Base-by-base conservation (phyloP, 176 grass and related monocot species). In the Dactylis glomerata region DNA sequence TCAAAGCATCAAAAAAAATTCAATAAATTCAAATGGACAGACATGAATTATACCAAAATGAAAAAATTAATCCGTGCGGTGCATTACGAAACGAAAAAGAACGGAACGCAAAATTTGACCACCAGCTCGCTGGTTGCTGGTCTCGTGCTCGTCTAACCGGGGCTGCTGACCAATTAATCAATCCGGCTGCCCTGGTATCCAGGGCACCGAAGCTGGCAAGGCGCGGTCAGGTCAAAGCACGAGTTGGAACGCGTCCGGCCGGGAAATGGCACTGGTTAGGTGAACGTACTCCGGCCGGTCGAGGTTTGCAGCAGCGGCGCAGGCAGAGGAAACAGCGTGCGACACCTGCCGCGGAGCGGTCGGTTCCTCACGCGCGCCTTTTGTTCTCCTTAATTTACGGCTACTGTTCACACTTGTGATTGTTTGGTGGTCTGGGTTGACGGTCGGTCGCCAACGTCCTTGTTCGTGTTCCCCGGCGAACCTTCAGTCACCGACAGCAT, bases 221-320 rank as follows among this genome's bases (percentile, higher is more conserved):
- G 28, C 32, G 34, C 61, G 34, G 11, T 32, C 3, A 72, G 10
- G 36, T 59, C 68, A 71, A 54, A 56, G 5, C 26, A 33, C 8
- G 38, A 73, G 57, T 64, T 50, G 70, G 40, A 64, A 75, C 32
- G 34, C 56, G 57, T 65, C 82, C 22, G 38, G 24, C 82, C 30
- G 38, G 23, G 46, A 61, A 24, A 74, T 4, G 20, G n/a, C n/a
- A n/a, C n/a, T 26, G 15, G 3, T 10, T 49, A 75, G 40, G 28
- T 75, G 54, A 12, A 63, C 68, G 69, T 15, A 8, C 23, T 34
- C 20, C 66, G 66, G 36, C 2, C 22, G 37, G 22, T 7, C 68
- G 38, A 5, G 68, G 15, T 22, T 37, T 12, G 66, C 49, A 17
- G 34, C 50, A 10, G 26, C 3, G 37, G 11, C 13, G 40, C 41